Evolutionary conservation across 331 rosid genomes (phyloP).

Genomic region (Cydonia oblonga): DNA sequence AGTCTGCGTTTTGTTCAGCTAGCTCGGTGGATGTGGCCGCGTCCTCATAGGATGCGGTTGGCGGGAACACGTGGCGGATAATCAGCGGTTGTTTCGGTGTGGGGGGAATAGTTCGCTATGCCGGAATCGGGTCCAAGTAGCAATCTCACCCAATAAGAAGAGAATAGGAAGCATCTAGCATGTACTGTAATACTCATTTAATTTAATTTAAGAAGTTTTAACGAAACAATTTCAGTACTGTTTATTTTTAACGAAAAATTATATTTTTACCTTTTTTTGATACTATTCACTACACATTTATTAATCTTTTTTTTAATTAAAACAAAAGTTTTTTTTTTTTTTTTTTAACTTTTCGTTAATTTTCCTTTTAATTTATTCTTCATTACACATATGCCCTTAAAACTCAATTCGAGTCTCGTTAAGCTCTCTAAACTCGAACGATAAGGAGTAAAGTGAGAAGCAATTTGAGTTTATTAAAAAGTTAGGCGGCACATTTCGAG

Average conservation of each 20-base stretch:
- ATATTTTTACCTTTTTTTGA: no score
- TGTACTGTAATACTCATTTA: not conserved
- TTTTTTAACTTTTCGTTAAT: no score
- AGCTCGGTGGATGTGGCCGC: not conserved
- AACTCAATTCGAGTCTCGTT: not conserved
- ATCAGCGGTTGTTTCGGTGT: not conserved
- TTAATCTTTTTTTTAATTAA: no score
- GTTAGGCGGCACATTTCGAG: not conserved
- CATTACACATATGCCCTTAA: no score
- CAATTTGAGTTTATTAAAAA: not conserved
- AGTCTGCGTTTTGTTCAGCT: not conserved
- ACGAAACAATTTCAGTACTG: rapidly evolving
- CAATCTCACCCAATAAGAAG: not conserved
- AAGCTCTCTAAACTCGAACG: not conserved
- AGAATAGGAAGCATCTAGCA: not conserved
- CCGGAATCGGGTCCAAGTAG: slow-evolving; percentile 16
- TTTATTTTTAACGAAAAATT: no score
- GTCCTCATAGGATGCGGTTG: not conserved
- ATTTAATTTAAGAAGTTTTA: no score
- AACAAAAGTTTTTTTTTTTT: no score
- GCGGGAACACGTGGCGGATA: slow-evolving; percentile 15
- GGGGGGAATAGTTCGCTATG: not conserved
- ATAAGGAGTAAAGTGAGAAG: not conserved
- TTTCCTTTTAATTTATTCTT: no score
- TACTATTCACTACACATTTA: no score